A percentile compares a stretch with the other conserved stretches of the same genome.
These are phyloP conservation scores for Stentor coeruleus DNA, from an alignment of 73 alveolate species.

Conservation along the genomic window DNA sequence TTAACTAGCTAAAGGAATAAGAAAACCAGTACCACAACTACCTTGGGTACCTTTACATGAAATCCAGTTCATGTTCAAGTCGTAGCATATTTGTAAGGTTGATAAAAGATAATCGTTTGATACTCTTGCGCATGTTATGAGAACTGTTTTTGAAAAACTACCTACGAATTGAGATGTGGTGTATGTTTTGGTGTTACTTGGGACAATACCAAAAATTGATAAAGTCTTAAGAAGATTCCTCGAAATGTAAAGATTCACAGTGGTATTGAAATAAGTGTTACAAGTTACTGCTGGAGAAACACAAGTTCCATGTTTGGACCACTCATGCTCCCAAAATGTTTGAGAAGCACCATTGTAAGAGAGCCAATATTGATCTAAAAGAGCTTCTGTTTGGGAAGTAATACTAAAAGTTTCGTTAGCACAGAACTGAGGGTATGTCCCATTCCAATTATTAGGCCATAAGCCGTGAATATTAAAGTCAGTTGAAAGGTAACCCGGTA, in stretches of 20 bases:
- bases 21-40: not conserved
- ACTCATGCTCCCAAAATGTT: slow-evolving; percentile 13
- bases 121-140: not conserved
- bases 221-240: not conserved
- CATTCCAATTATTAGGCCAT: slow-evolving; percentile 19
- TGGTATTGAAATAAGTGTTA: not conserved
- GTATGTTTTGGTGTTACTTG: not conserved
- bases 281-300: not conserved
- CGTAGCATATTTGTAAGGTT: not conserved
- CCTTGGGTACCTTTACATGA: not conserved
- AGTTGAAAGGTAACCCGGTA: not conserved
- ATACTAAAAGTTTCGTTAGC: not conserved
- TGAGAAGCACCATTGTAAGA: not conserved
- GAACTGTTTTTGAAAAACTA: not conserved
- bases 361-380: not conserved
- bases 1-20: not conserved
- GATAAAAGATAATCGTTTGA: not conserved
- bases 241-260: not conserved
- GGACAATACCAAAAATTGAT: not conserved
- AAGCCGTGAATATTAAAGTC: not conserved
- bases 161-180: not conserved
- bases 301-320: slow-evolving; percentile 24
- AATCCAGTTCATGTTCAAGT: not conserved
- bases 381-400: not conserved
- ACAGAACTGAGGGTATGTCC: slow-evolving; percentile 19